Conservation (phyloP, 2,329 filamentous ascomycete genomes). For the Ceratocystis eucalypticola region DNA sequence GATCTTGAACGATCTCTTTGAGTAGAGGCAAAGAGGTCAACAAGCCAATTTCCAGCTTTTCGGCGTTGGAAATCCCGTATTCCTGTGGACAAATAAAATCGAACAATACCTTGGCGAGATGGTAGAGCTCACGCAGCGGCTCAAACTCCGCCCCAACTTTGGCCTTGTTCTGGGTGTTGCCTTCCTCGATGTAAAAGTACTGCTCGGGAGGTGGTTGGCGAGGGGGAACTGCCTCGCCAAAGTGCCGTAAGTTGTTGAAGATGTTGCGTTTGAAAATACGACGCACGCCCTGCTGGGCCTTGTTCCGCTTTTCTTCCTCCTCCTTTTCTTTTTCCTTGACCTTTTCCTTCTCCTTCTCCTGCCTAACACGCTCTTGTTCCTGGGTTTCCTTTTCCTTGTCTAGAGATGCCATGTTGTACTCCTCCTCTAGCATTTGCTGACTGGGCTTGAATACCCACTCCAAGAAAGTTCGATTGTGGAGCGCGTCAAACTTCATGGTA, state of each 20-base stretch:
- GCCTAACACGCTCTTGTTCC: conserved; percentile 18
- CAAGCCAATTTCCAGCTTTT: conserved; percentile 97
- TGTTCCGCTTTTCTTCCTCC: conserved; percentile 27
- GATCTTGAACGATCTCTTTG: conserved; percentile 90
- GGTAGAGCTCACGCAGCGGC: conserved; percentile 84
- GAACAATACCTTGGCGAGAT: conserved; percentile 84
- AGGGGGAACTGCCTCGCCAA: conserved; percentile 32
- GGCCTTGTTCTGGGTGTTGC: conserved; percentile 57
- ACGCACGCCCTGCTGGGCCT: conserved; percentile 25
- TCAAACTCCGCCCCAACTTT: conserved; percentile 77
- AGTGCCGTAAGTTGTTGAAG: conserved; percentile 39
- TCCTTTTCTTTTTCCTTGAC: conserved; percentile 28
- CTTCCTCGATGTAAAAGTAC: conserved; percentile 85
- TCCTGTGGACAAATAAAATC: conserved; percentile 98
- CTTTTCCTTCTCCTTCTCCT: conserved; percentile 28
- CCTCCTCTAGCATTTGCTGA: conserved; percentile 61
- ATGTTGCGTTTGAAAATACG: conserved; percentile 48
- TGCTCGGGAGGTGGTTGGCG: conserved; percentile 38
- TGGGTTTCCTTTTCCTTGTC: conserved; percentile 26
- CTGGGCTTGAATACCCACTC: conserved; percentile 96
- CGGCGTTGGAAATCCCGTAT: conserved; percentile 87
- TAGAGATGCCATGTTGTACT: conserved; percentile 33
- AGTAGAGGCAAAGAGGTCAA: conserved; percentile 85
- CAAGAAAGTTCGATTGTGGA: conserved; percentile 90
- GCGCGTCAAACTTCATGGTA: conserved; percentile 97